Evolutionary conservation across 139 green algal species (phyloP).

Genomic region (Chlamydomonas sp.): DNA sequence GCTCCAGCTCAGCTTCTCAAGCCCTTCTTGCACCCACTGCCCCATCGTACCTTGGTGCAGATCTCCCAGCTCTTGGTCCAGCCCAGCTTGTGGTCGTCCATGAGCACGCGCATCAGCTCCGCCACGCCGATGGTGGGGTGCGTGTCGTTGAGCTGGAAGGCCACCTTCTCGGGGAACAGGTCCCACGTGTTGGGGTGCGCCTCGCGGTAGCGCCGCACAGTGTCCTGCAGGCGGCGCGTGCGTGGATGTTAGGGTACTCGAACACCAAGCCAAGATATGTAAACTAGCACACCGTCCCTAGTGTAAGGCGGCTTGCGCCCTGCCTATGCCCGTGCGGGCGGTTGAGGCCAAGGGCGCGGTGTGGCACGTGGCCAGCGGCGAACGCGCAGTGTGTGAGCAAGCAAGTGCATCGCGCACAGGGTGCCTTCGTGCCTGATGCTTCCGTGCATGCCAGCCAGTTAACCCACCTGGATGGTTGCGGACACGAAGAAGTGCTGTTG

Average conservation of each 20-base stretch:
- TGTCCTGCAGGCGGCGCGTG: conserved; percentile 72
- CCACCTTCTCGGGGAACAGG: conserved; percentile 88
- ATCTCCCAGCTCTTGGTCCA: conserved; percentile 96
- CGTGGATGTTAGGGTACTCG: not conserved
- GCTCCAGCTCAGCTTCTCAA: too few relatives aligned
- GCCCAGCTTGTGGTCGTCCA: conserved; percentile 94
- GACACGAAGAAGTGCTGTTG: conserved; percentile 99
- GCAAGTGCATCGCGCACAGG: too few relatives aligned
- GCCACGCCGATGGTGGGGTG: conserved; percentile 95
- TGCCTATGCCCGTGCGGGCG: not conserved
- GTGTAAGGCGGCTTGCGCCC: too few relatives aligned
- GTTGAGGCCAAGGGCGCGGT: not conserved
- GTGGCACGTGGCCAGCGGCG: not conserved
- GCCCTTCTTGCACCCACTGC: not conserved
- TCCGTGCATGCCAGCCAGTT: too few relatives aligned
- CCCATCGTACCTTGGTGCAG: conserved; percentile 63
- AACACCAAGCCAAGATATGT: too few relatives aligned
- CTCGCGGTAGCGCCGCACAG: conserved; percentile 87
- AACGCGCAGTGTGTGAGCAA: not conserved
- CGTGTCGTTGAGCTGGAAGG: conserved; percentile 98
- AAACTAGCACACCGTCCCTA: too few relatives aligned
- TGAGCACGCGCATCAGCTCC: conserved; percentile 98
- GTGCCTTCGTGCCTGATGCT: too few relatives aligned
- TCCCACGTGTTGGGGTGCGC: conserved; percentile 70
- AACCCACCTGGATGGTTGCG: conserved; percentile 89